These are phyloP conservation scores for Plasmopara viticola DNA, from an alignment of 352 stramenopile genomes.

Conservation along the genomic window DNA sequence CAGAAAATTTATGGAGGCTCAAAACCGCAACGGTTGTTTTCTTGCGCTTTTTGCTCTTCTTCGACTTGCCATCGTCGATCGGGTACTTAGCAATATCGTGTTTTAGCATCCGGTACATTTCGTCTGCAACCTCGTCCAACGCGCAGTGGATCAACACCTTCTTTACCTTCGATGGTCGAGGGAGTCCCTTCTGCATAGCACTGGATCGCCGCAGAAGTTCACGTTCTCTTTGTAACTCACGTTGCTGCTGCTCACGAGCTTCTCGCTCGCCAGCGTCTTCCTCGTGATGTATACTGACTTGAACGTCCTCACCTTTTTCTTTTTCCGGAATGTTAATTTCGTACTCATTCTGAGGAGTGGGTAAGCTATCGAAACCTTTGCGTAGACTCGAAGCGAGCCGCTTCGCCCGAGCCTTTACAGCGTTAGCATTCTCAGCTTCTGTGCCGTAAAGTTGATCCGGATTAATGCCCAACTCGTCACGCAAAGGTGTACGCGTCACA, in stretches of 20 bases:
- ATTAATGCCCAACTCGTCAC: conserved; percentile 88
- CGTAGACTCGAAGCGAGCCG: conserved; percentile 49
- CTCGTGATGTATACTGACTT: conserved; percentile 18
- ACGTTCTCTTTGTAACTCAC: conserved; percentile 39
- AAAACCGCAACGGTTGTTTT: conserved; percentile 32
- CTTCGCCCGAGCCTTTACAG: conserved; percentile 65
- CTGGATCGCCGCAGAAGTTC: conserved; percentile 60
- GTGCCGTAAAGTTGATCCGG: conserved; percentile 52
- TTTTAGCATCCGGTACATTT: conserved; percentile 65
- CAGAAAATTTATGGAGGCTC: conserved; percentile 38
- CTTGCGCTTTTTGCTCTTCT: conserved; percentile 65
- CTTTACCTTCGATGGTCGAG: conserved; percentile 59
- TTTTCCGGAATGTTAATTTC: conserved; percentile 69
- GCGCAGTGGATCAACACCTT: conserved; percentile 42
- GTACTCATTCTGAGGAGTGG: conserved; percentile 77
- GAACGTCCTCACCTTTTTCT: conserved; percentile 38
- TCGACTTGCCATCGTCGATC: conserved; percentile 19
- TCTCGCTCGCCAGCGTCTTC: conserved; percentile 86
- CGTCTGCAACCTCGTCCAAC: conserved; percentile 33
- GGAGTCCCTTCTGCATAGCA: conserved; percentile 63
- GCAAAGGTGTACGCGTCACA: conserved; percentile 59
- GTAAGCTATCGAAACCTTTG: conserved; percentile 65
- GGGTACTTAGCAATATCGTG: conserved; percentile 56
- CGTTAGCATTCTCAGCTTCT: conserved; percentile 31
- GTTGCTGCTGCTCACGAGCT: conserved; percentile 41